phyloP scores from a whole-genome alignment of 371 early-diverging fungal species.

The Apophysomyces elegans region DNA sequence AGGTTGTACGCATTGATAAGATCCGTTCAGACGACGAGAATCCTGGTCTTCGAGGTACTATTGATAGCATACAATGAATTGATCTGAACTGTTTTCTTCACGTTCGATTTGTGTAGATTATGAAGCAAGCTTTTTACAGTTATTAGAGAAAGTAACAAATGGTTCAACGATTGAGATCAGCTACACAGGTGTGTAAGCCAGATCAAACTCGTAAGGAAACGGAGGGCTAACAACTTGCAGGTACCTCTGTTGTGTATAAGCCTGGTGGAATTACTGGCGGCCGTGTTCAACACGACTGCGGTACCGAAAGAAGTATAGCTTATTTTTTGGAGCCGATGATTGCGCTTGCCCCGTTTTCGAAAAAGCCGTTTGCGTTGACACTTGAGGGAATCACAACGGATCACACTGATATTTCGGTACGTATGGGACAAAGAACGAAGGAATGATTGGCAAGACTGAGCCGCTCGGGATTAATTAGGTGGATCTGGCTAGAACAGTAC shows the following conservation, averaged over 20 bases:
- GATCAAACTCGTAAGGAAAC: not conserved
- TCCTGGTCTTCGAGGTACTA: slow-evolving; percentile 83
- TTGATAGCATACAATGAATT: not conserved
- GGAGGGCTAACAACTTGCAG: slow-evolving; percentile 26
- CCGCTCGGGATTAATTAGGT: slow-evolving; percentile 50
- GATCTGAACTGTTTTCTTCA: not conserved
- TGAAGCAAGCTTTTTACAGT: slow-evolving; percentile 85
- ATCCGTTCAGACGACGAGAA: slow-evolving; percentile 87
- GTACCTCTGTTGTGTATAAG: slow-evolving; percentile 84
- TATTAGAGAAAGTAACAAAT: slow-evolving; percentile 92
- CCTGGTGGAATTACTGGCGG: slow-evolving; percentile 95
- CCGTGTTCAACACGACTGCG: slow-evolving; percentile 83
- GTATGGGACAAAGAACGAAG: slow-evolving; percentile 22
- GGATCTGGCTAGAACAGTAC: slow-evolving; percentile 91
- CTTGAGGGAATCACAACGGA: slow-evolving; percentile 94
- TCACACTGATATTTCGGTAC: slow-evolving; percentile 79
- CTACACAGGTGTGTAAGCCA: slow-evolving; percentile 73
- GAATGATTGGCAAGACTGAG: not conserved
- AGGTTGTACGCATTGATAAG: slow-evolving; percentile 84
- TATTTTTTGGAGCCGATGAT: slow-evolving; percentile 93
- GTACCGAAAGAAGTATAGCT: slow-evolving; percentile 77
- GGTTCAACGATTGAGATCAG: slow-evolving; percentile 91
- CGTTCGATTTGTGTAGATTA: slow-evolving; percentile 62
- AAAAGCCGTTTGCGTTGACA: slow-evolving; percentile 77
- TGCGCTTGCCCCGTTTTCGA: slow-evolving; percentile 92